Evolutionary conservation across 2,329 filamentous ascomycete genomes (phyloP).

Genomic region (Didymella exigua): DNA sequence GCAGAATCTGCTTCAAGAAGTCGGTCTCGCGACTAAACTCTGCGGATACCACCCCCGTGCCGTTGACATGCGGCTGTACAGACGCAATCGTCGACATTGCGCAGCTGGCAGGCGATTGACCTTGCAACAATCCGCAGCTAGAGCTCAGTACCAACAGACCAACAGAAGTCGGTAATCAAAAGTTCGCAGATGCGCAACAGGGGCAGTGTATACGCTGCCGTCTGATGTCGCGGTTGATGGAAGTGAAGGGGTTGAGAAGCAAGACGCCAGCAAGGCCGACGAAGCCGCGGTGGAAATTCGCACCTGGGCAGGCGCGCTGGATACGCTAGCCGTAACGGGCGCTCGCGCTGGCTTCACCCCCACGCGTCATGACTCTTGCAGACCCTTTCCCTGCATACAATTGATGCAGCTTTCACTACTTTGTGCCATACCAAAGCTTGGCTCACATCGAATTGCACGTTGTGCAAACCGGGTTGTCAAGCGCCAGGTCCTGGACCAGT

Average conservation of each 20-base stretch:
- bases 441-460: neutral
- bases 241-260: constrained; percentile 29
- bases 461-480: neutral
- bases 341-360: constrained; percentile 16
- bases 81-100: constrained; percentile 41
- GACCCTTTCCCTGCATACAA: neutral
- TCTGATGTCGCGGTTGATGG: constrained; percentile 28
- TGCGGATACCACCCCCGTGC: constrained; percentile 45
- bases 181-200: constrained; percentile 35
- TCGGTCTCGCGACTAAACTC: constrained; percentile 52
- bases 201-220: constrained; percentile 30
- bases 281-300: constrained; percentile 18
- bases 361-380: constrained; percentile 17
- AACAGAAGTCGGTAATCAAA: constrained; percentile 22
- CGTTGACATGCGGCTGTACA: constrained; percentile 40
- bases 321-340: constrained; percentile 23
- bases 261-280: constrained; percentile 18
- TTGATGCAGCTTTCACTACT: constrained; percentile 4
- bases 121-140: constrained; percentile 27
- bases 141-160: constrained; percentile 26
- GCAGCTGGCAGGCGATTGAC: constrained; percentile 28
- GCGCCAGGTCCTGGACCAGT: neutral
- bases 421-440: neutral
- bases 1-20: constrained; percentile 77
- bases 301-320: constrained; percentile 14